Conservation (phyloP, 805 yeast genomes). For the Candida loeiensis region DNA sequence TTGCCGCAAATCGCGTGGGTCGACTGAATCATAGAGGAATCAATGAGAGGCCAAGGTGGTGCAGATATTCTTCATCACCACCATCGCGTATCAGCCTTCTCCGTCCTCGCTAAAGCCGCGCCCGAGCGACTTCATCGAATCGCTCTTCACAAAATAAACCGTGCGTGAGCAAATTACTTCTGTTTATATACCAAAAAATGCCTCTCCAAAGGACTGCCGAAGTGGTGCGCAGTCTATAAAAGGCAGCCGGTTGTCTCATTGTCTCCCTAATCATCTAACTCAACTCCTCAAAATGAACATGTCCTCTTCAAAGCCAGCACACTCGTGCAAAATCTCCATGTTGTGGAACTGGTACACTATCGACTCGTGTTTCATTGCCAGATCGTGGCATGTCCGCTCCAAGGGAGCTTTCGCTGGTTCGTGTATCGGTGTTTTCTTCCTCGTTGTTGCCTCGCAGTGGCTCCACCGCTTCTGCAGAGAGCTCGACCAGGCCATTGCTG, state of each 20-base stretch:
- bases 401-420: slow-evolving; percentile 69
- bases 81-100: no score
- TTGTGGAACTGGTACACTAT: slow-evolving; percentile 73
- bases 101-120: no score
- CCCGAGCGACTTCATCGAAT: no score
- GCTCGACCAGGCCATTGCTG: slow-evolving; percentile 40
- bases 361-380: slow-evolving; percentile 61
- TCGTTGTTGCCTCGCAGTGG: slow-evolving; percentile 57
- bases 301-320: slow-evolving; percentile 9
- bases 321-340: slow-evolving; percentile 45
- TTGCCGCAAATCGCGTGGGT: not conserved
- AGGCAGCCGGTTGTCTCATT: no score
- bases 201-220: no score
- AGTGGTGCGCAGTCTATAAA: no score
- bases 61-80: no score
- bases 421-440: slow-evolving; percentile 62
- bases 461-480: slow-evolving; percentile 53
- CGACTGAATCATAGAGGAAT: no score
- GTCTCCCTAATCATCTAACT: not conserved
- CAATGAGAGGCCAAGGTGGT: no score
- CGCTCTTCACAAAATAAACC: not conserved
- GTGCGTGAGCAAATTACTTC: not conserved
- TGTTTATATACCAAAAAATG: not conserved
- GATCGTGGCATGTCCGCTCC: slow-evolving; percentile 58
- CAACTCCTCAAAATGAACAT: slow-evolving; percentile 1